Evolutionary conservation across 1,139 yeast species (phyloP).

Genomic region (Pichia sp.): DNA sequence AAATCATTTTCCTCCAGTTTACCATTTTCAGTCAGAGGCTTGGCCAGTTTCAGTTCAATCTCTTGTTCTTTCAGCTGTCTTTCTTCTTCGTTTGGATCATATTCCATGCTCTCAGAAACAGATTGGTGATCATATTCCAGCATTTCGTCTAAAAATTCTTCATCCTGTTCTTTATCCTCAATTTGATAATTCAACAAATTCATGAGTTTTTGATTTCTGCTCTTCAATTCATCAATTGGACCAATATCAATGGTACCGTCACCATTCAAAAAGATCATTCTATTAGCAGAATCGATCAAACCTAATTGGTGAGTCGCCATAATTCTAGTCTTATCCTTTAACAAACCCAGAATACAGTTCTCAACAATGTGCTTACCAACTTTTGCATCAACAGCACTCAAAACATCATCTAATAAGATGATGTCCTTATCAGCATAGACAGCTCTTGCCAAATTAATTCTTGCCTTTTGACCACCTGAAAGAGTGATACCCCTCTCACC

Average conservation of each 20-base stretch:
- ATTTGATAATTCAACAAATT: conserved; percentile 45
- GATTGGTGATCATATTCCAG: too few relatives aligned
- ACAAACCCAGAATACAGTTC: conserved; percentile 52
- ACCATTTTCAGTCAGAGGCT: too few relatives aligned
- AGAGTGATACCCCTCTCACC: conserved; percentile 91
- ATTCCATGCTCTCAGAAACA: conserved; percentile 3
- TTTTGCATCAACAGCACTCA: conserved; percentile 88
- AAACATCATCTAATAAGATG: conserved; percentile 72
- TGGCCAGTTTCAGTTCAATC: conserved; percentile 12
- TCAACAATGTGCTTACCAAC: conserved; percentile 81
- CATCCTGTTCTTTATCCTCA: conserved; percentile 19
- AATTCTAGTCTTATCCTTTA: conserved; percentile 56
- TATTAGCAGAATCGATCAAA: conserved; percentile 60
- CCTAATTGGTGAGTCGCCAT: conserved; percentile 85
- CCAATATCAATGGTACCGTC: conserved; percentile 61
- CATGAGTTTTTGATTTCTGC: conserved; percentile 38
- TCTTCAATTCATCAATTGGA: conserved; percentile 41
- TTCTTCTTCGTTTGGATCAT: conserved; percentile 27
- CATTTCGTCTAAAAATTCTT: conserved; percentile 12
- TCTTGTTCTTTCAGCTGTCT: conserved; percentile 17
- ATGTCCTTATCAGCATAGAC: conserved; percentile 49
- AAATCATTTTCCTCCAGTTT: neutral
- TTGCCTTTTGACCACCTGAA: conserved; percentile 91
- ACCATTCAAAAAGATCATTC: conserved; percentile 62
- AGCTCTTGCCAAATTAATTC: conserved; percentile 78